phyloP scores from a whole-genome alignment of 257 asterid species.

The Solanum pinnatisectum region DNA sequence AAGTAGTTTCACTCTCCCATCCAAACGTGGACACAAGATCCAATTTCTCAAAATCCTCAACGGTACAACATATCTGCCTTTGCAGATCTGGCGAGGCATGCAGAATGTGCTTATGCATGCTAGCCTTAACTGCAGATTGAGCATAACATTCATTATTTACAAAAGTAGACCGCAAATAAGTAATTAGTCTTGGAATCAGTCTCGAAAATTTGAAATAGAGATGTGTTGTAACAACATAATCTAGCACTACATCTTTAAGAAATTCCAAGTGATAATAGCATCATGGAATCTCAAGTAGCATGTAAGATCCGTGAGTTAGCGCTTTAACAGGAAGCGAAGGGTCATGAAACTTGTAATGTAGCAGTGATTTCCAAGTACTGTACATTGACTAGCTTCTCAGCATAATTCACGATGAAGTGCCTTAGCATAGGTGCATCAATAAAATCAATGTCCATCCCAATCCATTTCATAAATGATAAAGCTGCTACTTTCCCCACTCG shows the following conservation, averaged over 20 bases:
- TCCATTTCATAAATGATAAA: neutral
- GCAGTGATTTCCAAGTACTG: neutral
- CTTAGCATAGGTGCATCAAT: neutral
- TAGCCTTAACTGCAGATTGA: neutral
- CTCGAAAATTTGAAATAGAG: neutral
- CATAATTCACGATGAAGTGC: neutral
- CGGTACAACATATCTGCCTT: neutral
- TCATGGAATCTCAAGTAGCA: neutral
- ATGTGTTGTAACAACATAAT: neutral
- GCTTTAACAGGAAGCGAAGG: neutral
- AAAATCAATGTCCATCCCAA: neutral
- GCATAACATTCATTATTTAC: neutral
- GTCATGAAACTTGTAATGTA: neutral
- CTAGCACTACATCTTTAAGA: neutral
- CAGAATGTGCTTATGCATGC: neutral
- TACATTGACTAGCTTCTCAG: neutral
- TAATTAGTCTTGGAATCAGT: neutral
- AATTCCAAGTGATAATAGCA: too few species aligned
- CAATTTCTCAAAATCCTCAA: neutral
- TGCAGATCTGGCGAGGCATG: neutral
- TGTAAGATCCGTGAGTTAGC: neutral
- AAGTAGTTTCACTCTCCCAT: neutral
- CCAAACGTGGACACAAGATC: neutral
- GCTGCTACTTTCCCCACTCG: neutral
- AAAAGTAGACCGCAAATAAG: neutral